A percentile compares a stretch with the other conserved stretches of the same genome.
These are phyloP conservation scores for Leptographium procerum DNA, from an alignment of 2,329 filamentous ascomycete species.

Conservation along the genomic window DNA sequence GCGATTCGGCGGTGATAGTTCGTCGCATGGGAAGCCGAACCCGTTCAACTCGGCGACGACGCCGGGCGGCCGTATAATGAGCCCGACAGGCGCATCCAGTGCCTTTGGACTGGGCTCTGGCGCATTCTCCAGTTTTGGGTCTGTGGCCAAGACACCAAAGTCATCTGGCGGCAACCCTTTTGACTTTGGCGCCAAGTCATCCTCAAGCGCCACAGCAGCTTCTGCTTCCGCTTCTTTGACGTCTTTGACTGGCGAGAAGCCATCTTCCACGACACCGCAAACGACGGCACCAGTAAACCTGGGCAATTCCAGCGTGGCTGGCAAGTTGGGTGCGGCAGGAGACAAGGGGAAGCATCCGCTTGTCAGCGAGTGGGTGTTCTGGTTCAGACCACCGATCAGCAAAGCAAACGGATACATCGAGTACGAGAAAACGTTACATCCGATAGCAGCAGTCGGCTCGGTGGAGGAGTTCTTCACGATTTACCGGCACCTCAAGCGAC, in stretches of 20 bases:
- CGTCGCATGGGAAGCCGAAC: slow-evolving; percentile 65
- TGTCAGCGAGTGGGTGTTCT: slow-evolving; percentile 87
- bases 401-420: slow-evolving; percentile 82
- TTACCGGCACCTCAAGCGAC: slow-evolving; percentile 80
- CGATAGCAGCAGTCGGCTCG: slow-evolving; percentile 69
- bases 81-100: slow-evolving; percentile 66
- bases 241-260: slow-evolving; percentile 48
- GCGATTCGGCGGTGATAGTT: slow-evolving; percentile 62
- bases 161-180: slow-evolving; percentile 61
- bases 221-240: slow-evolving; percentile 1
- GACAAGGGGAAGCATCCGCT: slow-evolving; percentile 35
- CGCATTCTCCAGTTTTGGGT: slow-evolving; percentile 91
- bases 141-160: slow-evolving; percentile 77
- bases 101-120: slow-evolving; percentile 91
- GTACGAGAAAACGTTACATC: slow-evolving; percentile 92
- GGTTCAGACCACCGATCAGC: slow-evolving; percentile 91
- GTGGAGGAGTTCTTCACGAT: slow-evolving; percentile 87
- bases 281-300: slow-evolving; percentile 19
- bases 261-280: slow-evolving; percentile 37
- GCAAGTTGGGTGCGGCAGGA: slow-evolving; percentile 17
- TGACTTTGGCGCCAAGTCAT: slow-evolving; percentile 53
- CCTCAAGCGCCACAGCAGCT: slow-evolving; percentile 21
- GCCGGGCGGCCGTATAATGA: slow-evolving; percentile 56
- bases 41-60: slow-evolving; percentile 69
- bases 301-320: background rate